phyloP scores from a whole-genome alignment of 2,329 filamentous ascomycete species.

The Talaromyces sp. region DNA sequence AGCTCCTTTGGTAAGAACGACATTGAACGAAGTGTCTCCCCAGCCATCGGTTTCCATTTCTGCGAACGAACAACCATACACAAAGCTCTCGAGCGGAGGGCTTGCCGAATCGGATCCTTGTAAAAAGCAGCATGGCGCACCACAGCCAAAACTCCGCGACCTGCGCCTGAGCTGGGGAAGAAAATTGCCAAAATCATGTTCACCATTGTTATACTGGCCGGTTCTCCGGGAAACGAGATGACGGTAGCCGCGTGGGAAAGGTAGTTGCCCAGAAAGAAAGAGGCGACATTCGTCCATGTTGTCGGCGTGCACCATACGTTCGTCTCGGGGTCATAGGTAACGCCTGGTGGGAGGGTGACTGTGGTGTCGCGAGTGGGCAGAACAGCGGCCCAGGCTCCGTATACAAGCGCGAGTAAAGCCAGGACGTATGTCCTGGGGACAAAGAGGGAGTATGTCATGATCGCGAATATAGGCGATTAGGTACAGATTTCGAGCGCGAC shows the following conservation, averaged over 20 bases:
- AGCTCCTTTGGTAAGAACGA: constrained; percentile 14
- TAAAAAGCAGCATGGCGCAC: constrained; percentile 20
- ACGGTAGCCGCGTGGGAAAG: constrained; percentile 36
- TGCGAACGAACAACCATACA: constrained; percentile 28
- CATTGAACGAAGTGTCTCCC: constrained; percentile 21
- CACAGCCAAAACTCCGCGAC: constrained; percentile 28
- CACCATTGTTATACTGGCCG: constrained; percentile 16
- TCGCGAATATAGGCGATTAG: constrained; percentile 22
- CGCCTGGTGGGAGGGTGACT: background rate
- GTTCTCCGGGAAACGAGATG: constrained; percentile 29
- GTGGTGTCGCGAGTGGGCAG: background rate
- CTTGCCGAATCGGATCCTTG: constrained; percentile 24
- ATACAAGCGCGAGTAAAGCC: background rate
- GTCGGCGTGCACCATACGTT: constrained; percentile 11
- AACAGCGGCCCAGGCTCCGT: background rate
- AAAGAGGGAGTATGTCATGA: background rate
- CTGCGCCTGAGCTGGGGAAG: constrained; percentile 26
- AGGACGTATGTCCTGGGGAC: background rate
- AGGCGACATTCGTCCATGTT: constrained; percentile 23
- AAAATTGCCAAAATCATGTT: constrained; percentile 24
- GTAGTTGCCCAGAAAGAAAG: constrained; percentile 37
- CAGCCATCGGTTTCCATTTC: constrained; percentile 23
- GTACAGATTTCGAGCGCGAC: background rate
- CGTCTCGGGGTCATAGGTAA: background rate
- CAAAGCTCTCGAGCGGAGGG: constrained; percentile 27